Conservation (phyloP, 2,329 filamentous ascomycete species). For the Botrytis paeoniae region DNA sequence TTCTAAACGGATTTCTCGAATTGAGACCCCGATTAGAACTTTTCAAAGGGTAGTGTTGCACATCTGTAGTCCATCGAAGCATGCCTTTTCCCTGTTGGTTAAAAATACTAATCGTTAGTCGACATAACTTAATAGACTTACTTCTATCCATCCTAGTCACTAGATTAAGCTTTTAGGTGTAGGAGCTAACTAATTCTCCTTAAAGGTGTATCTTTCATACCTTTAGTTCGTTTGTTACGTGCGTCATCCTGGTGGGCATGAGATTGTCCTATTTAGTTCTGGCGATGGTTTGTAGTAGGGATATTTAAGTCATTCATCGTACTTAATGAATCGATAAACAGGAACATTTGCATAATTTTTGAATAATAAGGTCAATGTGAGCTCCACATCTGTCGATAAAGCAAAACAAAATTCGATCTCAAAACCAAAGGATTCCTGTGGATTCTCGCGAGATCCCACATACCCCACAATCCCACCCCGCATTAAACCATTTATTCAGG, state of each 20-base stretch:
- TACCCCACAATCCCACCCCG: background rate
- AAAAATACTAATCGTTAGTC: background rate
- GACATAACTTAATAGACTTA: background rate
- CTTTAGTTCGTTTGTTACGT: background rate
- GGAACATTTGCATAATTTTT: background rate
- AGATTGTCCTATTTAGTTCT: background rate
- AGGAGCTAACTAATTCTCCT: background rate
- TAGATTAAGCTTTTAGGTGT: background rate
- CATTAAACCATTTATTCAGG: background rate
- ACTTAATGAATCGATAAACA: background rate
- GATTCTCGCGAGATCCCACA: background rate
- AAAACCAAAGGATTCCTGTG: background rate
- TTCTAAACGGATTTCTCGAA: background rate
- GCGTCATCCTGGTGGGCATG: background rate
- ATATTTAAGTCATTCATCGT: background rate
- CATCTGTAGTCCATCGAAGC: background rate
- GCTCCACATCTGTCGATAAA: background rate
- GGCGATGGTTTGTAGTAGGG: background rate
- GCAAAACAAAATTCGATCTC: too few species aligned
- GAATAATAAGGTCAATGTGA: background rate
- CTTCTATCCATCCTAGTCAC: background rate
- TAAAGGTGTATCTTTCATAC: background rate
- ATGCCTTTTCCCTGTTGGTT: background rate
- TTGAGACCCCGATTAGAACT: background rate
- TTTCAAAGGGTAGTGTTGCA: background rate